phyloP scores from a whole-genome alignment of 108 stramenopile genomes.

The Pseudonitzschia pungens region DNA sequence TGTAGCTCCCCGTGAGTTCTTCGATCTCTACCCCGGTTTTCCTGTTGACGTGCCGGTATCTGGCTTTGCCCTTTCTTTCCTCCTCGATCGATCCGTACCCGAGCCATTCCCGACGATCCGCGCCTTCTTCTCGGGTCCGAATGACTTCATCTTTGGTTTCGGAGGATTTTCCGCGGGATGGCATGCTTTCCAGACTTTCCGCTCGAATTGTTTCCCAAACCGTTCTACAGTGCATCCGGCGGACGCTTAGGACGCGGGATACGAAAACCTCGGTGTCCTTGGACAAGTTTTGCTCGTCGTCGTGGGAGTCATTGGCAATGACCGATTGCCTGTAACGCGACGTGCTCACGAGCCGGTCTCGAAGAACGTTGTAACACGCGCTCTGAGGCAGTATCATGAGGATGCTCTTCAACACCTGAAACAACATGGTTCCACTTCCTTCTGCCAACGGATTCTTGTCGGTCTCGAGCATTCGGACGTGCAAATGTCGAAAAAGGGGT shows the following conservation, averaged over 20 bases:
- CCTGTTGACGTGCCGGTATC: conserved; percentile 32
- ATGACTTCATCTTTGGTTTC: conserved; percentile 14
- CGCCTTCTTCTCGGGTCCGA: conserved; percentile 38
- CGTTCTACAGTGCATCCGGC: conserved; percentile 71
- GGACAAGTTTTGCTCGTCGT: conserved; percentile 15
- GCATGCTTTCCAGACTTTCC: conserved; percentile 68
- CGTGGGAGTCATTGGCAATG: conserved; percentile 16
- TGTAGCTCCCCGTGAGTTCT: conserved; percentile 28
- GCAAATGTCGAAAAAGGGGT: conserved; percentile 84
- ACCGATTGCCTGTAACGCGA: conserved; percentile 79
- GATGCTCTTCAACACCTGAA: conserved; percentile 64
- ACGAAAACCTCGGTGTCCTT: conserved; percentile 63
- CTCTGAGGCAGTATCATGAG: conserved; percentile 85
- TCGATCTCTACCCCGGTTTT: conserved; percentile 19
- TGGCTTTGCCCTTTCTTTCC: conserved; percentile 42
- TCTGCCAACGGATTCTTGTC: conserved; percentile 67
- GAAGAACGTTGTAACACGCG: conserved; percentile 73
- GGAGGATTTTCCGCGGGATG: not conserved
- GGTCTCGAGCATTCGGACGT: conserved; percentile 77
- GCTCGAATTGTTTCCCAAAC: conserved; percentile 76
- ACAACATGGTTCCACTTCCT: conserved; percentile 87
- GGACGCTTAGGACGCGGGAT: conserved; percentile 52
- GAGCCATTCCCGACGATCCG: conserved; percentile 69
- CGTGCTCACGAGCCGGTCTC: conserved; percentile 63
- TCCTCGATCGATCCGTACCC: conserved; percentile 68